Evolutionary conservation across 2,329 filamentous ascomycete species (phyloP), one percentile per base, ranked within the genome.

Genomic region (Remersonia thermophila): DNA sequence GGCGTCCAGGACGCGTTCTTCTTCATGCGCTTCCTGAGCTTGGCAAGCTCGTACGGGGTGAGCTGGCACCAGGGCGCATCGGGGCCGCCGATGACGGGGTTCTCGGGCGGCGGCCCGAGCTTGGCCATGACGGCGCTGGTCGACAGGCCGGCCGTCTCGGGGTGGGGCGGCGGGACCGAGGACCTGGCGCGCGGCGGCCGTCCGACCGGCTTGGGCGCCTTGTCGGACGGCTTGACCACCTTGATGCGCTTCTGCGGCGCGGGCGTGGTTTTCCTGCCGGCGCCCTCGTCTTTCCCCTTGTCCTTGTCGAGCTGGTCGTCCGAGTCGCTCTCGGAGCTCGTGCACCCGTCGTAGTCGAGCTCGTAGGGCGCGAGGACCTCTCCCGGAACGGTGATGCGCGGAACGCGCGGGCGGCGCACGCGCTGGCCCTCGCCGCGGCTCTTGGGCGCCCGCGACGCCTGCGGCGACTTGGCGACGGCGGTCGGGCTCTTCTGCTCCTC

Each of bases 1-100:
- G 83, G 83, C 3, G 74, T 77, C 83, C 83, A 91, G 4, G 83
- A 78, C 0, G 83, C 80, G 51, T 91, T 91, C 66, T 91, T 91
- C 69, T 91, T 91, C 83, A 91, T 91, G 13, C 80, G 71, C 59
- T 91, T 91, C 41, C 83, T 67, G 7, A 91, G 65, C 44, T 76
- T 71, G 1, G 75, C 76, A 32, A 81, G 62, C 52, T 81, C 77
- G 43, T 72, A 79, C 12, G 67, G 62, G 6, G 75, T 80, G 27
- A 81, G 63, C 47, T 74, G 73, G 16, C 80, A 61, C 77, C 77
- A 81, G 0, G 77, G 77, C 9, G 72, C 69, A 48, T 79, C 69
- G 3, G 62, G 49, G 37, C 72, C 75, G 18, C 75, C 75, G 11
- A 69, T 58, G 2, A 71, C 62, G 2, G 71, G 72, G 42, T 77